phyloP scores from a whole-genome alignment of 129 eudicot species.

The Heracleum sosnowskyi region DNA sequence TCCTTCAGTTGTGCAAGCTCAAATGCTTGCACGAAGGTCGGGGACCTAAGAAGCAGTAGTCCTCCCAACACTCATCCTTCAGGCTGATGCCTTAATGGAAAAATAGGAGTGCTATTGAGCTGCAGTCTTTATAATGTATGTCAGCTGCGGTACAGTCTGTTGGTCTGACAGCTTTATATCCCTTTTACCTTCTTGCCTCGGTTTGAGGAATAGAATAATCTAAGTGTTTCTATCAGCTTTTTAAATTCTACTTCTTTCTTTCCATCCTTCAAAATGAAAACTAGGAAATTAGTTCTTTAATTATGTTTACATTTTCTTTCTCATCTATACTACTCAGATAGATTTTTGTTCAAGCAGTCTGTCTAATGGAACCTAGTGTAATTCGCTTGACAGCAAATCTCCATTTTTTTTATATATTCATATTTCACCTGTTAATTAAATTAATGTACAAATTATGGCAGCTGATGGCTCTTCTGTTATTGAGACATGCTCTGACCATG shows the following conservation, averaged over 20 bases:
- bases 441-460: conserved; percentile 17
- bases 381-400: neutral
- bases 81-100: neutral
- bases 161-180: neutral
- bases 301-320: neutral
- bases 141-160: neutral
- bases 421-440: neutral
- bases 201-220: neutral
- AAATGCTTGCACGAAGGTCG: neutral
- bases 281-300: neutral
- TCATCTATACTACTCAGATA: neutral
- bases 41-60: neutral
- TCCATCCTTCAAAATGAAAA: neutral
- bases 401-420: neutral
- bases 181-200: neutral
- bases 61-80: neutral
- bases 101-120: neutral
- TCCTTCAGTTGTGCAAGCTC: neutral
- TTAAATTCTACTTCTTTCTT: neutral
- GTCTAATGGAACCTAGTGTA: neutral
- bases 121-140: neutral
- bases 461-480: conserved; percentile 71
- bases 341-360: neutral
- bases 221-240: neutral
- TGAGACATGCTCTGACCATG: conserved; percentile 65